Conservation (phyloP, 306 rosid species). For the Cucurbita pepo region DNA sequence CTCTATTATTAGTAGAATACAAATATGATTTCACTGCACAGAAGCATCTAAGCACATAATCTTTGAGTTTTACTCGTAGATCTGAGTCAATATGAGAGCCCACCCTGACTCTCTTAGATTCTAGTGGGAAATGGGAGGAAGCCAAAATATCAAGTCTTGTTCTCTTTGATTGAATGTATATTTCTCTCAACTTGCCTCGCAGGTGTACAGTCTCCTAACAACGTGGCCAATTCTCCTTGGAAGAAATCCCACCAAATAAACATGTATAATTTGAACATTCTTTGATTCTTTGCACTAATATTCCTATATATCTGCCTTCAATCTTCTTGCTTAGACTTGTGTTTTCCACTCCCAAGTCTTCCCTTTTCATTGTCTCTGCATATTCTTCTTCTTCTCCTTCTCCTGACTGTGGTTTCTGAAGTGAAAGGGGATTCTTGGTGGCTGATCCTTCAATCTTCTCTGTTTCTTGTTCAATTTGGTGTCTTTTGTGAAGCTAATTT, state of each 20-base stretch:
- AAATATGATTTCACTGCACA: not conserved
- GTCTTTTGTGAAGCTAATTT: not conserved
- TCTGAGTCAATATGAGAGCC: not conserved
- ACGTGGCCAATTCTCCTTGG: not conserved
- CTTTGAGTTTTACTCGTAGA: not conserved
- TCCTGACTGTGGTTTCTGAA: not conserved
- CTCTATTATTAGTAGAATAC: not conserved
- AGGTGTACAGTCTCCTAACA: not conserved
- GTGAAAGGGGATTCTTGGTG: not conserved
- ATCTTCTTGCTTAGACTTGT: not conserved
- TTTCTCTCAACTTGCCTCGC: not conserved
- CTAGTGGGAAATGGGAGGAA: not conserved
- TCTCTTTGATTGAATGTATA: not conserved
- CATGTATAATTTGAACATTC: not conserved
- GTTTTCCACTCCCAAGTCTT: not conserved
- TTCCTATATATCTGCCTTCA: slow-evolving; percentile 4
- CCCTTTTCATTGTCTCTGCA: not conserved
- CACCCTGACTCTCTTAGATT: not conserved
- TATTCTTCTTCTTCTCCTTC: not conserved
- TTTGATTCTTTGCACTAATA: not conserved
- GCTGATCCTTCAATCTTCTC: slow-evolving; percentile 3
- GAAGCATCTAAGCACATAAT: not conserved
- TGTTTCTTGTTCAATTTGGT: not conserved
- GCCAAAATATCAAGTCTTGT: not conserved
- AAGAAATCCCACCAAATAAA: not conserved